Percentiles rank a stretch among this genome's conserved stretches.
These are phyloP conservation scores for Diaporthe sp. DNA, from an alignment of 2,329 filamentous ascomycete species.

Conservation along the genomic window DNA sequence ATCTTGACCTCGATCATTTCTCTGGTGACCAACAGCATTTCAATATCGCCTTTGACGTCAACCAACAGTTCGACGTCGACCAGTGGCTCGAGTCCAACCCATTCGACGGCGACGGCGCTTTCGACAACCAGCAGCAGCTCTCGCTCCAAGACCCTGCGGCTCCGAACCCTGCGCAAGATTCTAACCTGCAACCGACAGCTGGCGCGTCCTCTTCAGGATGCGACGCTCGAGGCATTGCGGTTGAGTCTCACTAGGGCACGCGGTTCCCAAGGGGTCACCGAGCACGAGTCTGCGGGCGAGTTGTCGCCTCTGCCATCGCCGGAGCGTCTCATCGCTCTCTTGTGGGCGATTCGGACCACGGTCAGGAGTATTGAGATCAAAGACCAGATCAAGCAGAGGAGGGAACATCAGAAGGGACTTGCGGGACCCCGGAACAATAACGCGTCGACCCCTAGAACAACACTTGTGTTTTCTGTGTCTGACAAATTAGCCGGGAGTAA, in stretches of 20 bases:
- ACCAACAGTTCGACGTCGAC: conserved; percentile 70
- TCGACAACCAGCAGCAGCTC: conserved; percentile 63
- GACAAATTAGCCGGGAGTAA: conserved; percentile 39
- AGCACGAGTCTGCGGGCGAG: conserved; percentile 33
- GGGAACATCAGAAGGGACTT: conserved; percentile 12
- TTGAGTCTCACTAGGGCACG: conserved; percentile 54
- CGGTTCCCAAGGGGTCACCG: conserved; percentile 26
- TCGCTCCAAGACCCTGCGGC: conserved; percentile 68
- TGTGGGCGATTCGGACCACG: conserved; percentile 62
- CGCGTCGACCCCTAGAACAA: conserved; percentile 32
- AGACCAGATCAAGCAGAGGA: conserved; percentile 34
- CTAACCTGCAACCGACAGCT: conserved; percentile 81
- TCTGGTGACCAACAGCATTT: conserved; percentile 66
- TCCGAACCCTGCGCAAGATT: conserved; percentile 74
- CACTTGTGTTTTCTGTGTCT: conserved; percentile 28
- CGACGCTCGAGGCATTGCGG: conserved; percentile 81
- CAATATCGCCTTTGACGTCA: conserved; percentile 49
- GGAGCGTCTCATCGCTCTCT: conserved; percentile 63
- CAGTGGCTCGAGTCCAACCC: conserved; percentile 64
- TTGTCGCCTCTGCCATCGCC: conserved; percentile 41
- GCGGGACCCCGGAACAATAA: conserved; percentile 29
- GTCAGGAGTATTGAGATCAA: conserved; percentile 53
- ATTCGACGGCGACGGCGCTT: conserved; percentile 60
- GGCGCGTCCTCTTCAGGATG: conserved; percentile 81
- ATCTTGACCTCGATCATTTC: conserved; percentile 78